Evolutionary conservation across 2,329 filamentous ascomycete species (phyloP).

Genomic region (Aspergillus floridensis): DNA sequence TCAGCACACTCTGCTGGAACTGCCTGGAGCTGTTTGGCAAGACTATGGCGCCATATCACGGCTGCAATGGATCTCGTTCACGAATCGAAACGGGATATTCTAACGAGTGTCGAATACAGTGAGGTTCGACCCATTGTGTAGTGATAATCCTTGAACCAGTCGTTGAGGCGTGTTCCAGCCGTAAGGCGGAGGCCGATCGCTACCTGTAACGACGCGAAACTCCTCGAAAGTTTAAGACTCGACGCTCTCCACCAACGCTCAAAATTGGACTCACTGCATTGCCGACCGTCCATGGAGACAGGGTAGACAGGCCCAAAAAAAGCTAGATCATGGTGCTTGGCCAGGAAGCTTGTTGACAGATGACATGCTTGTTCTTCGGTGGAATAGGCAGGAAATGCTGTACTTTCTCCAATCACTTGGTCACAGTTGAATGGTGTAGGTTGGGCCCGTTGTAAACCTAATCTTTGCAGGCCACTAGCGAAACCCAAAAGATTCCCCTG

Average conservation of each 20-base stretch:
- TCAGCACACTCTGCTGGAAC: background rate
- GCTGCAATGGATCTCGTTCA: background rate
- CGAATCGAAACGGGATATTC: background rate
- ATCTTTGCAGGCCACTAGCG: background rate
- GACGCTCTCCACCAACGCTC: background rate
- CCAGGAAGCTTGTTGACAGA: background rate
- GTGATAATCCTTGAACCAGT: background rate
- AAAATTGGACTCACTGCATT: background rate
- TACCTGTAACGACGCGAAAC: background rate
- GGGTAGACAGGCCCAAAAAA: background rate
- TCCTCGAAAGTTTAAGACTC: background rate
- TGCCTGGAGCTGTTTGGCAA: background rate
- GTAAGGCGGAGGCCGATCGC: background rate
- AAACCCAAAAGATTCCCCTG: background rate
- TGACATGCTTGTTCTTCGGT: background rate
- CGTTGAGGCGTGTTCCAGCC: background rate
- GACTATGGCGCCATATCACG: no score
- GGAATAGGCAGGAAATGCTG: background rate
- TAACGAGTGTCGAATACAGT: background rate
- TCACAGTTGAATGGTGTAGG: background rate
- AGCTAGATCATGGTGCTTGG: background rate
- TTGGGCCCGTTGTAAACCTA: background rate
- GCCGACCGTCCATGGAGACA: background rate
- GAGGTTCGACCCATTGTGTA: background rate
- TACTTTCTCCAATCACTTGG: background rate